phyloP scores from a whole-genome alignment of 1,139 yeast genomes.

The Nakaseomyces bracarensis region DNA sequence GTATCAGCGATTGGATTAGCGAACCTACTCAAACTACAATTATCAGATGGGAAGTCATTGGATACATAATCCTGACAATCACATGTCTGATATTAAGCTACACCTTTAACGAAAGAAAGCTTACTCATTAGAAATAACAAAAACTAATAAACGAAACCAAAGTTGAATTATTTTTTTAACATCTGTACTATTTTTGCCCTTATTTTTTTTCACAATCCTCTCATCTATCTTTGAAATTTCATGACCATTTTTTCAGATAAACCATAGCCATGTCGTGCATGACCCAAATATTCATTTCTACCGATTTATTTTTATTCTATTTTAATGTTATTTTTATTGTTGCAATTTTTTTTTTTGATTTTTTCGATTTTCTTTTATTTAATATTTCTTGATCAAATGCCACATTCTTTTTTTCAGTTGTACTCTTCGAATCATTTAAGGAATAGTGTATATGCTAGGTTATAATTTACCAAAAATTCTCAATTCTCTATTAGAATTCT shows the following conservation, averaged over 20 bases:
- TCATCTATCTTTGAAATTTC: background rate
- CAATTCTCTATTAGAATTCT: too few relatives aligned
- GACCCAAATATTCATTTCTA: slow-evolving; percentile 5
- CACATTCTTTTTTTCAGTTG: too few relatives aligned
- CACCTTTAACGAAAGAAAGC: slow-evolving; percentile 10
- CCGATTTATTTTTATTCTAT: background rate
- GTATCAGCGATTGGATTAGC: slow-evolving; percentile 26
- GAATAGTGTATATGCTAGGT: too few relatives aligned
- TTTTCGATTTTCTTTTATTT: background rate
- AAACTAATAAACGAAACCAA: too few relatives aligned
- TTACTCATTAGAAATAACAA: slow-evolving; percentile 4
- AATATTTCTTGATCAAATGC: background rate
- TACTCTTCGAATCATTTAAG: too few relatives aligned
- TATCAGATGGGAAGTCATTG: slow-evolving; percentile 29
- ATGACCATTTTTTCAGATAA: slow-evolving; percentile 3
- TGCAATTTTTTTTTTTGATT: background rate
- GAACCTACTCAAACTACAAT: slow-evolving; percentile 26
- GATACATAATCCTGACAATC: slow-evolving; percentile 23
- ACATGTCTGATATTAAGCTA: slow-evolving; percentile 23
- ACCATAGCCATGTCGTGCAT: background rate
- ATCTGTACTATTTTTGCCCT: background rate
- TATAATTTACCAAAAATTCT: too few relatives aligned
- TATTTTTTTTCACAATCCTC: background rate
- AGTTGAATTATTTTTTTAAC: too few relatives aligned
- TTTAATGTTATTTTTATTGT: background rate